Conservation (phyloP, 352 stramenopile species). For the Globisporangium rhizosaccharum region DNA sequence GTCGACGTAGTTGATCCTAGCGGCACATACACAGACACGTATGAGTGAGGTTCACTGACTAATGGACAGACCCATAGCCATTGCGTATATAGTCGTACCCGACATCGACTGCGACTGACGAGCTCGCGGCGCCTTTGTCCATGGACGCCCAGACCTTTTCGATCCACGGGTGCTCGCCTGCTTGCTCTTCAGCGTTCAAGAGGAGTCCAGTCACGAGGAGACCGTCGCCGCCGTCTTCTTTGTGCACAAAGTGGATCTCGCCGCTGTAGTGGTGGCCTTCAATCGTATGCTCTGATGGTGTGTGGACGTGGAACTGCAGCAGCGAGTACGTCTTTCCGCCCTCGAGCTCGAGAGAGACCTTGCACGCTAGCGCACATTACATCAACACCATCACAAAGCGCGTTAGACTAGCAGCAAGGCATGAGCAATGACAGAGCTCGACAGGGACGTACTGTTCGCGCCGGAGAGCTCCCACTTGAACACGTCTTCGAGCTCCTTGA, state of each 20-base stretch:
- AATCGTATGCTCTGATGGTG: slow-evolving; percentile 40
- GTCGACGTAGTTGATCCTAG: slow-evolving; percentile 54
- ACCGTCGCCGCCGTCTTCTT: slow-evolving; percentile 19
- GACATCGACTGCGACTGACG: slow-evolving; percentile 24
- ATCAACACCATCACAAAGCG: too few species aligned
- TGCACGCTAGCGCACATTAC: slow-evolving; percentile 23
- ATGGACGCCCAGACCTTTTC: slow-evolving; percentile 40
- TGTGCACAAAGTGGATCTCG: slow-evolving; percentile 52
- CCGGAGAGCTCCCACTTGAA: slow-evolving; percentile 54
- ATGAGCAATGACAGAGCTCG: too few species aligned
- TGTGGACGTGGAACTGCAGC: slow-evolving; percentile 52
- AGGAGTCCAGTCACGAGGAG: slow-evolving; percentile 40
- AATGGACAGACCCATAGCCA: background rate
- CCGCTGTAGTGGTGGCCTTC: slow-evolving; percentile 37
- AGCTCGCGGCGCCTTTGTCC: slow-evolving; percentile 20
- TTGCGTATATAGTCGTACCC: slow-evolving; percentile 15
- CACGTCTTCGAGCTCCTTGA: slow-evolving; percentile 55
- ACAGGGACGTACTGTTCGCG: slow-evolving; percentile 22
- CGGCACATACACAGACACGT: background rate
- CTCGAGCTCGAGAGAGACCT: slow-evolving; percentile 39
- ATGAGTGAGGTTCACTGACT: background rate
- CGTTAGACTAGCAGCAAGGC: too few species aligned
- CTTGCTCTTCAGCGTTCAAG: slow-evolving; percentile 24
- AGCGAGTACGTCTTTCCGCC: slow-evolving; percentile 38
- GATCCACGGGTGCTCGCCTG: slow-evolving; percentile 38